Percentiles rank a stretch among this genome's conserved stretches.
phyloP scores from a whole-genome alignment of 371 early-diverging fungal genomes.

The Blakeslea trispora region DNA sequence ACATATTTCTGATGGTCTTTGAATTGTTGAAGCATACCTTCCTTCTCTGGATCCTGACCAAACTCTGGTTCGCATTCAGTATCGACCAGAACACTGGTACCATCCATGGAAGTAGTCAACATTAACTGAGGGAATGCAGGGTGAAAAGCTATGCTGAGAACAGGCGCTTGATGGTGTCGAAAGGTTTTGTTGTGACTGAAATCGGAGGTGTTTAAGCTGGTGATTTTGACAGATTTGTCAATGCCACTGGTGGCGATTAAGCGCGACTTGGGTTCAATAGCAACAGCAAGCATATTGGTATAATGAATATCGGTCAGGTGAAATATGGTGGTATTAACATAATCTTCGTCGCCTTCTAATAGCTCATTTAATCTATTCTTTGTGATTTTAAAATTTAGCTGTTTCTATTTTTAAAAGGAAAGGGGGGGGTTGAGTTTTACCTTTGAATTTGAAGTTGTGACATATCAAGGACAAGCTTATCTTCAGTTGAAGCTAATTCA shows the following conservation, averaged over 20 bases:
- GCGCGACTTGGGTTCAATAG: slow-evolving; percentile 35
- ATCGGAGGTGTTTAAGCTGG: slow-evolving; percentile 30
- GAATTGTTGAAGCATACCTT: slow-evolving; percentile 50
- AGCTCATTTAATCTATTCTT: slow-evolving; percentile 19
- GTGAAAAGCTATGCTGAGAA: slow-evolving; percentile 68
- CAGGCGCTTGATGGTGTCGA: slow-evolving; percentile 61
- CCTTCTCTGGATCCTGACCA: slow-evolving; percentile 17
- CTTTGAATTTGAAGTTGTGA: slow-evolving; percentile 41
- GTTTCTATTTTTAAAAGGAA: background rate
- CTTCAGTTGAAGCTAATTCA: slow-evolving; percentile 15
- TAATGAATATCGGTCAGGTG: slow-evolving; percentile 43
- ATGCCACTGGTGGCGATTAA: slow-evolving; percentile 61
- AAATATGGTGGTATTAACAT: slow-evolving; percentile 23
- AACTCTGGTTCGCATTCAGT: slow-evolving; percentile 40
- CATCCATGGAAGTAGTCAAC: slow-evolving; percentile 76
- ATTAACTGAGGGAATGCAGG: slow-evolving; percentile 57
- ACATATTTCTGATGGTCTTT: slow-evolving; percentile 76
- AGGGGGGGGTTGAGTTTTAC: slow-evolving; percentile 14
- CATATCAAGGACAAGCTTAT: slow-evolving; percentile 26
- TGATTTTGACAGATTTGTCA: slow-evolving; percentile 65
- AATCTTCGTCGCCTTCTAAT: slow-evolving; percentile 33
- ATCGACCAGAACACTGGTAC: slow-evolving; percentile 61
- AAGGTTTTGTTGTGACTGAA: slow-evolving; percentile 38
- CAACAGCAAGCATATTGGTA: slow-evolving; percentile 56
- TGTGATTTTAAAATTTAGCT: background rate